Evolutionary conservation across 1,284 basidiomycete species (phyloP).

Genomic region (Apiotrichum mycotoxinovorans): DNA sequence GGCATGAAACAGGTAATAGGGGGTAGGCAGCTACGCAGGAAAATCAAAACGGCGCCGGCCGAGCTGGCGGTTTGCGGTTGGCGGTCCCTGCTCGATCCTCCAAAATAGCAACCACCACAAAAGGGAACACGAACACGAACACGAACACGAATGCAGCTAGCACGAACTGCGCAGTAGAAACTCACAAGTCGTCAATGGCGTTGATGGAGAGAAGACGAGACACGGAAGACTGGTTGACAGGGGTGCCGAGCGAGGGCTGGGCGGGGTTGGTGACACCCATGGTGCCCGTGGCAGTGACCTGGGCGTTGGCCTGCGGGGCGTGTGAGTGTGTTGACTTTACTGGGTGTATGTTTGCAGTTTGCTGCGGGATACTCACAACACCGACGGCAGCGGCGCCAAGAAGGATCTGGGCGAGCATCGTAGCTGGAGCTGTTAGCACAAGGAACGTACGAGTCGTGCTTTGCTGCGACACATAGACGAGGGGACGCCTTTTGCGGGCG

Average conservation of each 20-base stretch:
- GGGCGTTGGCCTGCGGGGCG: slow-evolving; percentile 29
- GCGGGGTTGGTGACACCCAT: slow-evolving; percentile 47
- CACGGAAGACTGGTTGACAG: slow-evolving; percentile 48
- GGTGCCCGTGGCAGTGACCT: slow-evolving; percentile 45
- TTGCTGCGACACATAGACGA: no score
- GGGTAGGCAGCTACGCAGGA: no score
- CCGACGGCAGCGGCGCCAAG: slow-evolving; percentile 7
- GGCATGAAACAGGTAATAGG: no score
- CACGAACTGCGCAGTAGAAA: slow-evolving; percentile 5
- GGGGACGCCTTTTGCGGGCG: no score
- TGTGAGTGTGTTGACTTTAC: neutral
- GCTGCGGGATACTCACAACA: slow-evolving; percentile 1
- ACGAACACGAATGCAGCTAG: no score
- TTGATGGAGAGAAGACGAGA: slow-evolving; percentile 48
- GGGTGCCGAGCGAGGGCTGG: slow-evolving; percentile 34
- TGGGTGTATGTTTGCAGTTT: neutral
- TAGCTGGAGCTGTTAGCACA: neutral
- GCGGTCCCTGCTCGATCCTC: no score
- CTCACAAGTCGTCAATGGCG: slow-evolving; percentile 47
- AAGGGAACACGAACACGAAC: no score
- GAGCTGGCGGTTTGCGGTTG: no score
- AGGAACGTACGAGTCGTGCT: no score
- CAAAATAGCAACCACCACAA: no score
- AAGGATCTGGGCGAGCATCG: slow-evolving; percentile 10
- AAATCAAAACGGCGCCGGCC: no score